These are phyloP conservation scores for Cafeteria roenbergensis DNA, from an alignment of 108 stramenopile genomes.

Conservation along the genomic window DNA sequence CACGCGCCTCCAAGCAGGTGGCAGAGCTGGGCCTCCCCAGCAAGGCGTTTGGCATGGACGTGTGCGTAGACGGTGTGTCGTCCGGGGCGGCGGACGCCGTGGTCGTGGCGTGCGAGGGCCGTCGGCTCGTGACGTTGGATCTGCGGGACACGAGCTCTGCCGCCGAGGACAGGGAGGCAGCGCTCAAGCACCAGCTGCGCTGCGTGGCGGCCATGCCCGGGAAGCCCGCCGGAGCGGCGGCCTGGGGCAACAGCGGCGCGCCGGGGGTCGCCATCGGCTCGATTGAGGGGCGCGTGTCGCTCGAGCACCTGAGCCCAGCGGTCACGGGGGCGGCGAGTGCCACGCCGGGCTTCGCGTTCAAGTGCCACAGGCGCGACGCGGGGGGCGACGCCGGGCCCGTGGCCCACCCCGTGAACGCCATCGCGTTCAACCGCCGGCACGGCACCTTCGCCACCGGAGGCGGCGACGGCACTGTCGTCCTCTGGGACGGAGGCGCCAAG, in stretches of 20 bases:
- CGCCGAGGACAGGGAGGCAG: neutral
- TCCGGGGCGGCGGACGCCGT: neutral
- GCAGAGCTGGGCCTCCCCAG: neutral
- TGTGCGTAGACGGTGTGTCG: neutral
- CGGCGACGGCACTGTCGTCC: conserved; percentile 73
- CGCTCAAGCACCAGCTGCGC: neutral
- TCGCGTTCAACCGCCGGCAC: conserved; percentile 76
- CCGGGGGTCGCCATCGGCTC: conserved; percentile 81
- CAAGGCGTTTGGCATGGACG: neutral
- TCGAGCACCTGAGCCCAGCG: conserved; percentile 75
- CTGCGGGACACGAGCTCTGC: neutral
- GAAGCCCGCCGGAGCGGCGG: too few relatives aligned
- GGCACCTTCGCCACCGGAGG: conserved; percentile 80
- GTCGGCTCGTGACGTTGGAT: neutral
- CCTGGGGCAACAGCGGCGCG: too few relatives aligned
- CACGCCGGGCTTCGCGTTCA: conserved; percentile 74
- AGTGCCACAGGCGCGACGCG: conserved; percentile 74
- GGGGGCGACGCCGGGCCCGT: conserved; percentile 52
- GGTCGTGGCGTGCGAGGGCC: neutral
- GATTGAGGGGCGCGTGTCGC: conserved; percentile 87
- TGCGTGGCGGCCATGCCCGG: neutral
- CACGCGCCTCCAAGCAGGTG: neutral
- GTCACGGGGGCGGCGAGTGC: conserved; percentile 41
- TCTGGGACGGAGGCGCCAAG: conserved; percentile 89
- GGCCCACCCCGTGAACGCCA: conserved; percentile 73